Conservation (phyloP, 2,329 filamentous ascomycete species). For the Botryosphaeria dothidea region DNA sequence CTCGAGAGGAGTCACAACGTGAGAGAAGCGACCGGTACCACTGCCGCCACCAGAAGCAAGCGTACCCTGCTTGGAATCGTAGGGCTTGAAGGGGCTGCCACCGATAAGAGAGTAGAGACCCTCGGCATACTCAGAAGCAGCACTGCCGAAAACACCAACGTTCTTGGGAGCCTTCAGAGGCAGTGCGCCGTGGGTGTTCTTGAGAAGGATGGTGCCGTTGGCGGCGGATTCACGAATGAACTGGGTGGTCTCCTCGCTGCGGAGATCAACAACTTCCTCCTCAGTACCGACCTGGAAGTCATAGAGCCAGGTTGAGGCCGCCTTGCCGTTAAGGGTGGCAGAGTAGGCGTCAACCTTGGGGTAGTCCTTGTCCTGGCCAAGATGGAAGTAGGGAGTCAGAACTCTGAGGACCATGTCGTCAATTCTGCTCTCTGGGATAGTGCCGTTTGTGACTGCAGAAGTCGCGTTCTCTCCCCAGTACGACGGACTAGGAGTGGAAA, state of each 20-base stretch:
- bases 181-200: slow-evolving; percentile 52
- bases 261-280: slow-evolving; percentile 26
- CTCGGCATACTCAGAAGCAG: slow-evolving; percentile 48
- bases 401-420: slow-evolving; percentile 52
- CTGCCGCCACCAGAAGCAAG: slow-evolving; percentile 43
- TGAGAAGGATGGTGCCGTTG: slow-evolving; percentile 46
- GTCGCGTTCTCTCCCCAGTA: slow-evolving; percentile 36
- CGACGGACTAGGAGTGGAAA: slow-evolving; percentile 10
- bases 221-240: slow-evolving; percentile 44
- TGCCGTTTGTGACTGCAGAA: slow-evolving; percentile 41
- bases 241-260: slow-evolving; percentile 32
- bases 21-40: slow-evolving; percentile 41
- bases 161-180: slow-evolving; percentile 54
- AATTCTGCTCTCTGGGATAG: slow-evolving; percentile 41
- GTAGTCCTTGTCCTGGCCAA: slow-evolving; percentile 45
- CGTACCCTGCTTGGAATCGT: slow-evolving; percentile 44
- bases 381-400: slow-evolving; percentile 49
- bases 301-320: slow-evolving; percentile 25
- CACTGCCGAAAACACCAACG: slow-evolving; percentile 53
- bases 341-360: slow-evolving; percentile 36
- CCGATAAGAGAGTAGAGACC: slow-evolving; percentile 42
- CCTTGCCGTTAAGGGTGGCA: slow-evolving; percentile 22
- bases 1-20: slow-evolving; percentile 43
- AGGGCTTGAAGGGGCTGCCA: background rate
- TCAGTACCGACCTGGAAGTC: slow-evolving; percentile 34